phyloP scores from a whole-genome alignment of 495 filamentous ascomycete species.

The Penicillium atrosanguineum region DNA sequence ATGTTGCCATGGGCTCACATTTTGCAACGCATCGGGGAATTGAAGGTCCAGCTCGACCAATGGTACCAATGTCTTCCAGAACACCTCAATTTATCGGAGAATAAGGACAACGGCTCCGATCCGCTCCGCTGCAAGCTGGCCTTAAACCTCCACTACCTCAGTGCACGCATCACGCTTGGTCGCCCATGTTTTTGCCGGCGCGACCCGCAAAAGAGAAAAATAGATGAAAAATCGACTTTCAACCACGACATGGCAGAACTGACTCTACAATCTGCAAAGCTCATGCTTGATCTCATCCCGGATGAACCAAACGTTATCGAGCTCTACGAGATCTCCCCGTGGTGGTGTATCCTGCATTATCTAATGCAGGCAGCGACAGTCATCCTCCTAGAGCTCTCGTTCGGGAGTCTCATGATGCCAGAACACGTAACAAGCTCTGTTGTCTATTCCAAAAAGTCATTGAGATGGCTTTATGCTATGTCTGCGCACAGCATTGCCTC shows the following conservation, averaged over 20 bases:
- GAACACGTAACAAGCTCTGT: slow-evolving; percentile 47
- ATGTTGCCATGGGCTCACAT: slow-evolving; percentile 56
- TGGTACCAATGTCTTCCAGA: slow-evolving; percentile 53
- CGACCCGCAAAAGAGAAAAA: slow-evolving; percentile 43
- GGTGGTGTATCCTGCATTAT: slow-evolving; percentile 66
- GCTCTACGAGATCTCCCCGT: slow-evolving; percentile 57
- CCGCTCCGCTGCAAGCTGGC: slow-evolving; percentile 27
- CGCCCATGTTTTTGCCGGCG: slow-evolving; percentile 60
- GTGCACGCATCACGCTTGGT: slow-evolving; percentile 53
- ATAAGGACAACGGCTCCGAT: slow-evolving; percentile 31
- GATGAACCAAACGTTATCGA: slow-evolving; percentile 41
- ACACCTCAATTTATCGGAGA: slow-evolving; percentile 47
- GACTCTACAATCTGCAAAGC: slow-evolving; percentile 54
- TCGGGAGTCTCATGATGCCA: slow-evolving; percentile 54
- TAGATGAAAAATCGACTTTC: slow-evolving; percentile 37
- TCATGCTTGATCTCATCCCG: slow-evolving; percentile 54
- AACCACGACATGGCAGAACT: slow-evolving; percentile 54
- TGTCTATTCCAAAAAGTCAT: slow-evolving; percentile 49
- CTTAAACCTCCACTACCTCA: slow-evolving; percentile 55
- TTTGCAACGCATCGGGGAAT: slow-evolving; percentile 51
- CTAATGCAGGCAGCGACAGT: slow-evolving; percentile 64
- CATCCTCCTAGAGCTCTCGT: slow-evolving; percentile 61
- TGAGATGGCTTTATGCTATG: slow-evolving; percentile 55
- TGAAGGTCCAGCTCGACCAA: slow-evolving; percentile 48
- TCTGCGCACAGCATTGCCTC: slow-evolving; percentile 51